phyloP scores from a whole-genome alignment of 192 early-diverging fungal genomes.

The Lobulomyces angularis region DNA sequence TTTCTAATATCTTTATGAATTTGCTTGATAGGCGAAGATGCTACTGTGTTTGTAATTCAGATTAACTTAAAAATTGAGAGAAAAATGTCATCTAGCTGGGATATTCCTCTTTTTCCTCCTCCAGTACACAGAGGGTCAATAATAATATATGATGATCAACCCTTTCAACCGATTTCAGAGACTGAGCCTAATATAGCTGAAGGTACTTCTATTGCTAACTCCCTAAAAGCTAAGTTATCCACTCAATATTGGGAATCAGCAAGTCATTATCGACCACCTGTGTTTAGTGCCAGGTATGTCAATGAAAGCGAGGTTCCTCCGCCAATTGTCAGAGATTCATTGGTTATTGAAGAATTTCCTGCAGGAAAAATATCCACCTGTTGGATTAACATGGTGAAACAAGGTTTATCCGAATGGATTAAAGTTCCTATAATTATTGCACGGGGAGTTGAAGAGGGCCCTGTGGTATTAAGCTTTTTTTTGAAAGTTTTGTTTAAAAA shows the following conservation, averaged over 20 bases:
- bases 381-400: conserved; percentile 62
- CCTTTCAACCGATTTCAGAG: conserved; percentile 5
- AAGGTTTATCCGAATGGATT: conserved; percentile 50
- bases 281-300: conserved; percentile 25
- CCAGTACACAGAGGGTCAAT: conserved; percentile 41
- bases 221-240: conserved; percentile 6
- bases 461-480: conserved; percentile 1
- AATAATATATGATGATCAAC: conserved; percentile 50
- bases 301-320: conserved; percentile 53
- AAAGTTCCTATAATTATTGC: conserved; percentile 67
- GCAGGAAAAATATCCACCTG: conserved; percentile 41
- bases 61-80: conserved; percentile 17
- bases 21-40: conserved; percentile 23
- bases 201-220: not conserved
- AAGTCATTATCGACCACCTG: conserved; percentile 40
- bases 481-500: not conserved
- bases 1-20: not conserved
- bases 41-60: conserved; percentile 31
- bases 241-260: conserved; percentile 32
- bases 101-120: conserved; percentile 6
- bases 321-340: conserved; percentile 39
- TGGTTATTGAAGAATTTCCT: conserved; percentile 51
- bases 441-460: conserved; percentile 42
- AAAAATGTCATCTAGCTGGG: conserved; percentile 3
- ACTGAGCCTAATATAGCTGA: not conserved